Percentiles rank a stretch among this genome's conserved stretches.
Conservation (phyloP, 2,329 filamentous ascomycete genomes). For the Metarhizium brunneum region DNA sequence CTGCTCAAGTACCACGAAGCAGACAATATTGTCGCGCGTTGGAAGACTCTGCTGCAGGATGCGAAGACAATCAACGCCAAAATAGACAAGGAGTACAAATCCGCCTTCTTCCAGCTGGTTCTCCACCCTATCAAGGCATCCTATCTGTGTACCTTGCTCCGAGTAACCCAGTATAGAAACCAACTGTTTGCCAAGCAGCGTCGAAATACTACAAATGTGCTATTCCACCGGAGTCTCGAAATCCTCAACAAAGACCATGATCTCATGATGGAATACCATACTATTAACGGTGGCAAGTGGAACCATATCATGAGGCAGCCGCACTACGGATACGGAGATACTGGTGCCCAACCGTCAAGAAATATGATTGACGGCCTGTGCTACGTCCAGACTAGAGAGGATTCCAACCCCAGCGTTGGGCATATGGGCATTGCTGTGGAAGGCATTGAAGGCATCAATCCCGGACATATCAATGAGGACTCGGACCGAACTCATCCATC, state of each 20-base stretch:
- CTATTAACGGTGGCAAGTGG: conserved; percentile 44
- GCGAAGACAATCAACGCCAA: conserved; percentile 35
- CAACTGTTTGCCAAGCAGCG: conserved; percentile 45
- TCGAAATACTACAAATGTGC: conserved; percentile 43
- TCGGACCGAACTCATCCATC: conserved; percentile 39
- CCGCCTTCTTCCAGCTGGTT: conserved; percentile 52
- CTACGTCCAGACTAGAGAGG: conserved; percentile 41
- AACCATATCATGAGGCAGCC: conserved; percentile 43
- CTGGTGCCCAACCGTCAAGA: conserved; percentile 29
- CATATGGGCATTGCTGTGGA: conserved; percentile 25
- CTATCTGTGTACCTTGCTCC: conserved; percentile 41
- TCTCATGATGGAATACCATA: conserved; percentile 42
- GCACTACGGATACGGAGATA: conserved; percentile 33
- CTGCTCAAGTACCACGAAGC: conserved; percentile 52
- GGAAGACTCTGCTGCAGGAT: conserved; percentile 36
- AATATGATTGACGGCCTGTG: conserved; percentile 46
- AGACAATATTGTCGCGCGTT: conserved; percentile 41
- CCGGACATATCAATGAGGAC: conserved; percentile 39
- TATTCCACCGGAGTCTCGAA: conserved; percentile 36
- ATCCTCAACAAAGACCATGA: conserved; percentile 42
- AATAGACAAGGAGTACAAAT: conserved; percentile 31
- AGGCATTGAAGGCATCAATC: conserved; percentile 23
- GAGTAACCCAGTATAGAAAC: conserved; percentile 37
- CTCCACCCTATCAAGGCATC: conserved; percentile 51
- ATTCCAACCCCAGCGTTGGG: conserved; percentile 34